Percentiles rank a stretch among this genome's conserved stretches.
phyloP scores from a whole-genome alignment of 1,284 basidiomycete genomes.

The Trichosporon faecale region DNA sequence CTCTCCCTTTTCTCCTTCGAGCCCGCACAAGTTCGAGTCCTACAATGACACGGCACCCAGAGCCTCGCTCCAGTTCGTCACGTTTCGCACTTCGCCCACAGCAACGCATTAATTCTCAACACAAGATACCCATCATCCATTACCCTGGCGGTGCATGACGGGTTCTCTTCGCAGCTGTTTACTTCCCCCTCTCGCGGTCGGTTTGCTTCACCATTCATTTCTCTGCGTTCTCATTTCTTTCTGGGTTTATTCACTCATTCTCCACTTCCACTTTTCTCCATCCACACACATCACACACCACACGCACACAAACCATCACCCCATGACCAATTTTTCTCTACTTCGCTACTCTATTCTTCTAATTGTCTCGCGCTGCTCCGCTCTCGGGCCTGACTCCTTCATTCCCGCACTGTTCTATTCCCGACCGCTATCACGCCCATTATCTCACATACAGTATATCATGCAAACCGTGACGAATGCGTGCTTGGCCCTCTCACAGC shows the following conservation, averaged over 20 bases:
- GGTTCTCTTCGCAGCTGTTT: neutral
- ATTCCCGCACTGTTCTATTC: neutral
- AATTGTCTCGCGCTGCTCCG: neutral
- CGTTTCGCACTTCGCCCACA: no score
- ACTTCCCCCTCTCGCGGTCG: neutral
- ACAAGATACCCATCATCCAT: neutral
- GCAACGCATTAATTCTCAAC: neutral
- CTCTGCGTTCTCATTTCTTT: neutral
- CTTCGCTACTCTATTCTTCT: neutral
- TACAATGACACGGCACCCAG: neutral
- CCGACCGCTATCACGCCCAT: neutral
- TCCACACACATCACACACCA: neutral
- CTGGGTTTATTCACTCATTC: neutral
- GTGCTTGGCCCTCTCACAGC: neutral
- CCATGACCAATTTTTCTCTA: neutral
- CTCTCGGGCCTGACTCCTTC: neutral
- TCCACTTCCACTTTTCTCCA: neutral
- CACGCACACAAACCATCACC: neutral
- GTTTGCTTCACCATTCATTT: neutral
- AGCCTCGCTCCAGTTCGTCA: neutral
- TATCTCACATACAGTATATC: conserved; percentile 4
- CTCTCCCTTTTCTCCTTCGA: neutral
- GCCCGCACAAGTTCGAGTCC: neutral
- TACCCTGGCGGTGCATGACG: neutral
- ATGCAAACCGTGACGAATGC: neutral